Percentiles rank a stretch among this genome's conserved stretches.
Evolutionary conservation across 176 grass and related monocot genomes (phyloP).

Genomic region (Ananas comosus): DNA sequence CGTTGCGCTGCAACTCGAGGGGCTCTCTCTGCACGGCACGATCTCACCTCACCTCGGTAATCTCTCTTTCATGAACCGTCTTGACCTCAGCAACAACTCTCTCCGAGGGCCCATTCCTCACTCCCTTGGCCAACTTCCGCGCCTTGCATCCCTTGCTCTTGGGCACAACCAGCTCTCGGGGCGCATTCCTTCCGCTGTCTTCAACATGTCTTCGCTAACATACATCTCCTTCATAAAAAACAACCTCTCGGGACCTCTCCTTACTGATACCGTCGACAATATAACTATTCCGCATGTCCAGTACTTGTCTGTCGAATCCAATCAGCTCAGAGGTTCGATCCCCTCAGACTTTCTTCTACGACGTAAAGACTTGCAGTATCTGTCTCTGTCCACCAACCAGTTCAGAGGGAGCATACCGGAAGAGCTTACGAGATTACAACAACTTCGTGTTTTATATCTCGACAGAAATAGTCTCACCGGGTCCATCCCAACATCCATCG

Average conservation of each 20-base stretch:
- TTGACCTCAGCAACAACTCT: constrained; percentile 19
- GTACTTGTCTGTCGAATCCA: constrained; percentile 7
- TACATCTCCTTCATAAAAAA: not conserved
- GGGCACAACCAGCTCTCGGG: constrained; percentile 4
- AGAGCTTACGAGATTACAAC: not conserved
- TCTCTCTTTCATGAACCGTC: constrained; percentile 15
- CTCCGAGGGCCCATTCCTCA: constrained; percentile 14
- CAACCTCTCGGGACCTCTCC: constrained; percentile 12
- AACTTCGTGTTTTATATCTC: constrained; percentile 3
- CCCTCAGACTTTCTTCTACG: constrained; percentile 6
- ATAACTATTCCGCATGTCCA: not conserved
- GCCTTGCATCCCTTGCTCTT: not conserved
- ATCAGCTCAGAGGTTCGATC: constrained; percentile 16
- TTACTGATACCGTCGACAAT: not conserved
- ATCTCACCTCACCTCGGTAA: constrained; percentile 16
- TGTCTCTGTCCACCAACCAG: constrained; percentile 16
- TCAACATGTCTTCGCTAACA: constrained; percentile 15
- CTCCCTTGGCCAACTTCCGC: constrained; percentile 14
- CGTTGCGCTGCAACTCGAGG: not conserved
- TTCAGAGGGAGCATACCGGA: constrained; percentile 22
- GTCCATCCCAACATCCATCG: constrained; percentile 1
- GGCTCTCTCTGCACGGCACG: constrained; percentile 14
- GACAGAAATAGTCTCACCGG: constrained; percentile 16
- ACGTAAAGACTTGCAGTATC: not conserved
- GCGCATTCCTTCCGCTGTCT: constrained; percentile 9